These are phyloP conservation scores for Tetrastigma voinierianum DNA, from an alignment of 164 flowering plant species.

Conservation along the genomic window DNA sequence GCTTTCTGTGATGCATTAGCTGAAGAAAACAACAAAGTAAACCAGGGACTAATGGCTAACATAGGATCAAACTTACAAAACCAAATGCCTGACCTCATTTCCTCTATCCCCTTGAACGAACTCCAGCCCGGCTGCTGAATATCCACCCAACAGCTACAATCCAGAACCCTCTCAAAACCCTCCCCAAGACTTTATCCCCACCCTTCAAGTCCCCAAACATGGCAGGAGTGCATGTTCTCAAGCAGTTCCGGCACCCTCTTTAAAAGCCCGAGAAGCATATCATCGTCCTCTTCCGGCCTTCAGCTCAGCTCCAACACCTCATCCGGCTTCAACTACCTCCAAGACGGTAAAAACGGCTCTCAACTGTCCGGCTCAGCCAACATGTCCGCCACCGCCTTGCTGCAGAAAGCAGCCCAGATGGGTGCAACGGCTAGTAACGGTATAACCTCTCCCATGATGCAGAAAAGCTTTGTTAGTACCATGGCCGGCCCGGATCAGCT, in stretches of 20 bases:
- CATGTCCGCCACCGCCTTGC: conserved; percentile 56
- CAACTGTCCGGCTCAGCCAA: conserved; percentile 29
- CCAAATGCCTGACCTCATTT: conserved; percentile 31
- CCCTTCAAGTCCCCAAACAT: conserved; percentile 52
- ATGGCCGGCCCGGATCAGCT: conserved; percentile 43
- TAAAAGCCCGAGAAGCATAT: conserved; percentile 38
- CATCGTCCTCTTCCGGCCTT: conserved; percentile 52
- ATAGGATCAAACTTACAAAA: conserved; percentile 28
- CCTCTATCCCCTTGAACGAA: conserved; percentile 27
- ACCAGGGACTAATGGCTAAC: conserved; percentile 36
- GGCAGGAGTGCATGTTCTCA: conserved; percentile 50
- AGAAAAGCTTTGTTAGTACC: conserved; percentile 36
- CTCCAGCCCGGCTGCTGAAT: conserved; percentile 21
- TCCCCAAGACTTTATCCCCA: conserved; percentile 56
- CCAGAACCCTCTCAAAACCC: conserved; percentile 49
- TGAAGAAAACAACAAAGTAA: conserved; percentile 63
- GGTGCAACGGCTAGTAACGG: conserved; percentile 50
- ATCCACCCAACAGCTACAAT: conserved; percentile 28
- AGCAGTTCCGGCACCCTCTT: conserved; percentile 49
- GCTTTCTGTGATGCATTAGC: conserved; percentile 74
- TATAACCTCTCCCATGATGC: conserved; percentile 58
- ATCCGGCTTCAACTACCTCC: conserved; percentile 39
- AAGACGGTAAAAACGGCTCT: conserved; percentile 36
- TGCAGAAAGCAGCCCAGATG: conserved; percentile 65
- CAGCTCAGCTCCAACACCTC: conserved; percentile 52